A percentile compares a stretch with the other conserved stretches of the same genome.
Conservation (phyloP, 164 flowering plant species). For the Stephania yunnanensis region DNA sequence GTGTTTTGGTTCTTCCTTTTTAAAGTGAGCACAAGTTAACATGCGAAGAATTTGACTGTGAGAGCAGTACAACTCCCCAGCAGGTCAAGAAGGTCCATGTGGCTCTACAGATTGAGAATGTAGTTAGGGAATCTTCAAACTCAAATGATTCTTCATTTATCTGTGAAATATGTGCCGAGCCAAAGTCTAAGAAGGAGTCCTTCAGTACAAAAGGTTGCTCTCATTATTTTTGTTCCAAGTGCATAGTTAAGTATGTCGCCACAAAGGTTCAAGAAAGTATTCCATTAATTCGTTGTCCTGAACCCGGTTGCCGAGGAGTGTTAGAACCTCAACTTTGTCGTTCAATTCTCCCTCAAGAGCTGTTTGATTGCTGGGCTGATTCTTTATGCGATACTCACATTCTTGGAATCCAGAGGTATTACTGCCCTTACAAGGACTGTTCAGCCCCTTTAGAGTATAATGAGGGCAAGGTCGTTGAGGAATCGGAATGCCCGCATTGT, state of each 20-base stretch:
- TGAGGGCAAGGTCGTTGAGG: conserved; percentile 11
- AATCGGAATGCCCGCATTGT: conserved; percentile 42
- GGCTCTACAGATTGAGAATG: too few species aligned
- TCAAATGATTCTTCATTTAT: conserved; percentile 11
- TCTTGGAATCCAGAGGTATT: conserved; percentile 32
- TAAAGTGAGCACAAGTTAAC: too few species aligned
- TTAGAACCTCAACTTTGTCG: conserved; percentile 40
- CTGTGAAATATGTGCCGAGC: conserved; percentile 37
- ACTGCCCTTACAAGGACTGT: conserved; percentile 58
- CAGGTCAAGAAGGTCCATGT: too few species aligned
- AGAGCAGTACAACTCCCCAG: too few species aligned
- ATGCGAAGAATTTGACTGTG: too few species aligned
- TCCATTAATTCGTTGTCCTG: conserved; percentile 27
- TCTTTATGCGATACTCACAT: conserved; percentile 41
- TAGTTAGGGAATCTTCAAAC: conserved; percentile 4
- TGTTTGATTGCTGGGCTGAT: conserved; percentile 42
- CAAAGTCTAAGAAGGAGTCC: conserved; percentile 10
- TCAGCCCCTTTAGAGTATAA: conserved; percentile 39
- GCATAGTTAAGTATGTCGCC: conserved; percentile 29
- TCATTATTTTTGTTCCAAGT: conserved; percentile 33
- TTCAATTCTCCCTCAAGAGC: conserved; percentile 26
- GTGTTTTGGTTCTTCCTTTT: too few species aligned
- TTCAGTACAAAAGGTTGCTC: conserved; percentile 28
- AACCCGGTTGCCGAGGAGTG: conserved; percentile 22
- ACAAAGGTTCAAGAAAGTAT: conserved; percentile 35